Percentiles rank a stretch among this genome's conserved stretches.
These are phyloP conservation scores for Planoprotostelium fungivorum DNA, from an alignment of 78 protist species.

Conservation along the genomic window DNA sequence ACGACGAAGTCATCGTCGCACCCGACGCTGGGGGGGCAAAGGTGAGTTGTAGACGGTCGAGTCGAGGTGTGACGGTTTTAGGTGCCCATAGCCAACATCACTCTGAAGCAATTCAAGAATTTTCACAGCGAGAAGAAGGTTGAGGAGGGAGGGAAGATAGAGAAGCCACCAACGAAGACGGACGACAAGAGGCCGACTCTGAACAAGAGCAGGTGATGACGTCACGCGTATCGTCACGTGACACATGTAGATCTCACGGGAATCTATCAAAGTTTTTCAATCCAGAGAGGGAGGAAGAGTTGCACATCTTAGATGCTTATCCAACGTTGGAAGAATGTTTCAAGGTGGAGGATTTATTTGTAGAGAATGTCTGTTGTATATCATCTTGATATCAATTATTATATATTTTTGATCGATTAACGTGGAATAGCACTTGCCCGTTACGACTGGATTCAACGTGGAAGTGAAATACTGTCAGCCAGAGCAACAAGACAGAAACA, in stretches of 20 bases:
- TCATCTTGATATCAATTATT: too few species aligned
- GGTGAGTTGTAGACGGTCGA: not conserved
- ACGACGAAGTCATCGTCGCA: constrained; percentile 41
- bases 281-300: not conserved
- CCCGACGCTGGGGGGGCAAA: too few species aligned
- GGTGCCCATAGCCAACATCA: not conserved
- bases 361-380: not conserved
- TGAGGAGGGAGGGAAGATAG: not conserved
- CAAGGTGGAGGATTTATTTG: not conserved
- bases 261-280: not conserved
- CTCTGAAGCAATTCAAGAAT: not conserved
- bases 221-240: too few species aligned
- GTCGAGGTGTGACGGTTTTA: not conserved
- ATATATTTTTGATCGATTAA: too few species aligned
- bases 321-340: not conserved
- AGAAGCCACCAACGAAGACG: too few species aligned
- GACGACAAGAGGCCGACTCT: not conserved
- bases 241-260: not conserved
- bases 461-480: constrained; percentile 64
- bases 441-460: constrained; percentile 66
- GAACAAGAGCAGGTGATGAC: not conserved
- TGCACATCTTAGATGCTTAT: not conserved
- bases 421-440: constrained; percentile 57
- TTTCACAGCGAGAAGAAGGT: not conserved
- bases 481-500: constrained; percentile 3